Percentiles rank a stretch among this genome's conserved stretches.
These are phyloP conservation scores for Boletus coccyginus DNA, from an alignment of 768 basidiomycete genomes.

Conservation along the genomic window DNA sequence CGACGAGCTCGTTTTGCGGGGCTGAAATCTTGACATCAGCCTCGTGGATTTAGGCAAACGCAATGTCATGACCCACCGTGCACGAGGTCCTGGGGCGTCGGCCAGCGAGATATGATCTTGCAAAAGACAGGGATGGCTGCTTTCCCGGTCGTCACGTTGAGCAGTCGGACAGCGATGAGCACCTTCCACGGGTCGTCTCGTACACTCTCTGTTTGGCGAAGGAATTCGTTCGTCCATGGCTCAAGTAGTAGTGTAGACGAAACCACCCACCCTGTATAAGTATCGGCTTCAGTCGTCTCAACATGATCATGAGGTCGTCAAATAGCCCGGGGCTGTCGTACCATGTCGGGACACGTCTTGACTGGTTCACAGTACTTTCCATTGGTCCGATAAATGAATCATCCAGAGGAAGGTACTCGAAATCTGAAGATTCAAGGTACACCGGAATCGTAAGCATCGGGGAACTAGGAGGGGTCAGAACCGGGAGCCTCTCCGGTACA, in stretches of 20 bases:
- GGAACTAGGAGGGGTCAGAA: background rate
- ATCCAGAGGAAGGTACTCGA: background rate
- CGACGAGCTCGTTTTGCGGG: constrained; percentile 40
- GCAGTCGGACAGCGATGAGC: constrained; percentile 60
- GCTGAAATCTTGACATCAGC: constrained; percentile 32
- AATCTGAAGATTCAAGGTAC: constrained; percentile 4
- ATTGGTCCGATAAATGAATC: background rate
- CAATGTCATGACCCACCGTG: constrained; percentile 40
- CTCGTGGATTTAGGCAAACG: background rate
- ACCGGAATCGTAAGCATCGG: constrained; percentile 4
- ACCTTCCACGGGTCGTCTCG: constrained; percentile 66
- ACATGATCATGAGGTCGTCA: constrained; percentile 25
- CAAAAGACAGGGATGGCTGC: constrained; percentile 66
- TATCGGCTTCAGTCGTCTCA: constrained; percentile 31
- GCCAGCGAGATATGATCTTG: constrained; percentile 54
- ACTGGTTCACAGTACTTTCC: background rate
- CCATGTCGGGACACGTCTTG: background rate
- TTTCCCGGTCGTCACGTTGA: constrained; percentile 69
- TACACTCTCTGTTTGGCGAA: constrained; percentile 40
- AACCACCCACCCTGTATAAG: constrained; percentile 27
- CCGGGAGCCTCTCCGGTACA: background rate
- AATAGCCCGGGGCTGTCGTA: constrained; percentile 3
- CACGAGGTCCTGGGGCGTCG: constrained; percentile 51
- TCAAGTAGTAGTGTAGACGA: background rate
- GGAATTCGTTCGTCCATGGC: background rate